These are phyloP conservation scores for Primulina eburnea DNA, from an alignment of 257 asterid genomes.

Conservation along the genomic window DNA sequence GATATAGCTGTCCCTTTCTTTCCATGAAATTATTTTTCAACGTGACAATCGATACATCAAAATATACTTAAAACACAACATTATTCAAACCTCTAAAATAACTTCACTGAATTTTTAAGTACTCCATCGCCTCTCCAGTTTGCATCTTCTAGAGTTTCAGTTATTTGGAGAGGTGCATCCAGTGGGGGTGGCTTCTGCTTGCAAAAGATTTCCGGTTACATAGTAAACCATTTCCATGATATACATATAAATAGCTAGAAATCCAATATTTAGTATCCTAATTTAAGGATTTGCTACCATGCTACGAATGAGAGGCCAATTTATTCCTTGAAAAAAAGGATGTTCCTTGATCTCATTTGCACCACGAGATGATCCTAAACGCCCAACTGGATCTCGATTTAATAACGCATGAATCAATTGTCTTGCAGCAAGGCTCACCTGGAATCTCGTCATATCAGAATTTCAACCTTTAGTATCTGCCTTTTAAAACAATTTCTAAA, in stretches of 20 bases:
- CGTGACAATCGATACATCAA: not conserved
- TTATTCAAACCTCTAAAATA: slow-evolving; percentile 54
- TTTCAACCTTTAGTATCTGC: not conserved
- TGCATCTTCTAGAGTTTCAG: slow-evolving; percentile 54
- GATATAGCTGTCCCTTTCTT: too few relatives aligned
- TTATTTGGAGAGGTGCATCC: slow-evolving; percentile 65
- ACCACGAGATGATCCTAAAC: slow-evolving; percentile 84
- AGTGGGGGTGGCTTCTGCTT: slow-evolving; percentile 81
- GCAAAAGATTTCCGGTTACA: not conserved
- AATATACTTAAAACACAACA: too few relatives aligned
- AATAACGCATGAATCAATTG: slow-evolving; percentile 76
- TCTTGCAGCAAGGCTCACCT: slow-evolving; percentile 77
- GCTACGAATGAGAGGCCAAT: slow-evolving; percentile 92
- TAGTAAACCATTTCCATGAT: not conserved
- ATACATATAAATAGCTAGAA: not conserved
- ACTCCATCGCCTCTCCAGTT: slow-evolving; percentile 84
- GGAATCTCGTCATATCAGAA: slow-evolving; percentile 19
- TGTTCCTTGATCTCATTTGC: slow-evolving; percentile 88
- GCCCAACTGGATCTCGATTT: slow-evolving; percentile 74
- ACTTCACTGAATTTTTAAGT: slow-evolving; percentile 57
- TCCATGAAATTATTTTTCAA: too few relatives aligned
- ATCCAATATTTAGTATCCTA: not conserved
- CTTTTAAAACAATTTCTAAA: not conserved
- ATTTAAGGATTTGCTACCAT: slow-evolving; percentile 50
- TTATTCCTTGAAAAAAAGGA: slow-evolving; percentile 78